Conservation (phyloP, 768 basidiomycete species). For the Rickenella mellea region DNA sequence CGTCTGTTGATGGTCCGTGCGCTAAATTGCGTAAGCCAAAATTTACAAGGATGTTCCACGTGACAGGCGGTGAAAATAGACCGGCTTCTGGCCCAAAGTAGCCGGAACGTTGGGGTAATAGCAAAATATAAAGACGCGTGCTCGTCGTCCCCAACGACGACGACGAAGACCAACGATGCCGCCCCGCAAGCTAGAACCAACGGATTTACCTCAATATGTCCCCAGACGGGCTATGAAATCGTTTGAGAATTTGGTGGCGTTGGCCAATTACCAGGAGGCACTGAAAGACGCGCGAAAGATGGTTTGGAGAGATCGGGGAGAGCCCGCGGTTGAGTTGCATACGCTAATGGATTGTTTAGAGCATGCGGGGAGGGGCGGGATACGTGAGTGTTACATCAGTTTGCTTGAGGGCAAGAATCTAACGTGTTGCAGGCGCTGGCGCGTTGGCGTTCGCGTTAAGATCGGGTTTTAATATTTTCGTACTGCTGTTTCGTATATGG, state of each 20-base stretch:
- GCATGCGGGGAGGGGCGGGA: constrained; percentile 62
- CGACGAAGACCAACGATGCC: no score
- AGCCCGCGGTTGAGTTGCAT: constrained; percentile 60
- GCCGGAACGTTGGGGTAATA: no score
- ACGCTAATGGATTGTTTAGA: constrained; percentile 56
- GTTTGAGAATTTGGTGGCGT: constrained; percentile 75
- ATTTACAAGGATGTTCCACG: no score
- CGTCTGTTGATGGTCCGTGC: constrained; percentile 1
- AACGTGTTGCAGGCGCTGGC: constrained; percentile 53
- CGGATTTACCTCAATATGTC: no score
- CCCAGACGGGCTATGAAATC: constrained; percentile 57
- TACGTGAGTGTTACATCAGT: constrained; percentile 42
- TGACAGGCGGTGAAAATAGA: no score
- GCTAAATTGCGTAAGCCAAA: no score
- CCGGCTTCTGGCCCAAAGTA: no score
- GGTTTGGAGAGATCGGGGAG: constrained; percentile 73
- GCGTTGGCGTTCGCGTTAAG: constrained; percentile 74
- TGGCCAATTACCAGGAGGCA: constrained; percentile 77
- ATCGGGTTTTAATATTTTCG: constrained; percentile 71
- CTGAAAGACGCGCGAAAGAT: constrained; percentile 67
- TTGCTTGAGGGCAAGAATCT: not conserved
- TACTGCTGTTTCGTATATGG: constrained; percentile 67
- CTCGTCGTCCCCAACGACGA: no score
- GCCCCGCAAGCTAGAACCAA: no score
- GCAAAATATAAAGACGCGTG: no score